Conservation (phyloP, 2,329 filamentous ascomycete genomes). For the Colletotrichum tofieldiae region DNA sequence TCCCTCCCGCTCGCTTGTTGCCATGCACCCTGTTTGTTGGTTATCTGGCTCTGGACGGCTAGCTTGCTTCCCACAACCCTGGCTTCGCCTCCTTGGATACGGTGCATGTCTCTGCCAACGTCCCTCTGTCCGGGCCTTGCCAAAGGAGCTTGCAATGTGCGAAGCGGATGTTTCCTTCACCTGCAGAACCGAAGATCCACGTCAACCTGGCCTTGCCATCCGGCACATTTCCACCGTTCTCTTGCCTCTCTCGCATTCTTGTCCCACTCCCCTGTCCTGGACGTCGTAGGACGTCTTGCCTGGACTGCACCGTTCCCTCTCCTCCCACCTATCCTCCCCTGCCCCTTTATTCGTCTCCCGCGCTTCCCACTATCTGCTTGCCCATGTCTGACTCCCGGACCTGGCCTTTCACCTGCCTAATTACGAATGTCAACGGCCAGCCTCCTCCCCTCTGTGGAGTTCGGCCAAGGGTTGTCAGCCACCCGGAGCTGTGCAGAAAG, state of each 20-base stretch:
- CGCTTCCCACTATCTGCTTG: neutral
- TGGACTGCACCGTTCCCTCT: neutral
- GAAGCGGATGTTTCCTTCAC: constrained; percentile 8
- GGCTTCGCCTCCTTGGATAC: neutral
- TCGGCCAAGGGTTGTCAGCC: neutral
- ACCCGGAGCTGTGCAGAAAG: neutral
- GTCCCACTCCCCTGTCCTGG: neutral
- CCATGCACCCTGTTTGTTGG: neutral
- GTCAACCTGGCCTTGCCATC: neutral
- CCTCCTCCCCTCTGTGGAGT: constrained; percentile 1
- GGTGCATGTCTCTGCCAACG: neutral
- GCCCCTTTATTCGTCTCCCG: neutral
- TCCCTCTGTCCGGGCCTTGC: neutral
- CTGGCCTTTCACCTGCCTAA: constrained; percentile 1
- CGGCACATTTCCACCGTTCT: neutral
- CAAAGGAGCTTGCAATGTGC: neutral
- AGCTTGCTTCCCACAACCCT: neutral
- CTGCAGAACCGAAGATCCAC: neutral
- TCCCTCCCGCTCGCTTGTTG: neutral
- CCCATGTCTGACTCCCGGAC: neutral
- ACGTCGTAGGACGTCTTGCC: neutral
- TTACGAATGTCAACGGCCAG: neutral
- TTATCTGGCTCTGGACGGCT: neutral
- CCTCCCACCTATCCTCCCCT: neutral
- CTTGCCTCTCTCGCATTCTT: neutral